Percentiles rank a stretch among this genome's conserved stretches.
These are phyloP conservation scores for Aureobasidium sp. DNA, from an alignment of 2,329 filamentous ascomycete species.

Conservation along the genomic window DNA sequence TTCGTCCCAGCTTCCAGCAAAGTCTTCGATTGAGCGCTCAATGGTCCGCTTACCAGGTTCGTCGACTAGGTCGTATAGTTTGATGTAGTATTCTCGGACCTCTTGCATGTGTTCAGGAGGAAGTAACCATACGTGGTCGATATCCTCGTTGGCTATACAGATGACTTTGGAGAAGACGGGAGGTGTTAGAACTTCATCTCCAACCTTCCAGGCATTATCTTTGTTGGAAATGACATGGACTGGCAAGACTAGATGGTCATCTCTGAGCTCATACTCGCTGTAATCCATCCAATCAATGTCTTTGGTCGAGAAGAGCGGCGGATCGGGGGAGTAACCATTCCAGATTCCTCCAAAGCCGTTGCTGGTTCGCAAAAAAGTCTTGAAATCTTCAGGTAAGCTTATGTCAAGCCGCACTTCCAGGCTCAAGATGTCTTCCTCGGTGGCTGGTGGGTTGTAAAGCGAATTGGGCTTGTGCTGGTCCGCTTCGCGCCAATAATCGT, in stretches of 20 bases:
- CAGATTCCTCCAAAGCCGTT: not conserved
- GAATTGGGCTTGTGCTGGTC: not conserved
- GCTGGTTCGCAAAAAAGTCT: not conserved
- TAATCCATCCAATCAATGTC: not conserved
- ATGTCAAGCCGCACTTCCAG: not conserved
- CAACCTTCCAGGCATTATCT: not conserved
- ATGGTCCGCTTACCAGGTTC: not conserved
- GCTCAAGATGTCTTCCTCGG: not conserved
- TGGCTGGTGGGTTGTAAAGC: not conserved
- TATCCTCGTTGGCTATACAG: not conserved
- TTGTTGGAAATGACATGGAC: not conserved
- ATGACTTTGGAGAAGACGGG: not conserved
- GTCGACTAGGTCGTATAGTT: not conserved
- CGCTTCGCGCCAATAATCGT: not conserved
- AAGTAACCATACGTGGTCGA: not conserved
- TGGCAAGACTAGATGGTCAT: not conserved
- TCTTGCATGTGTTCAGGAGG: not conserved
- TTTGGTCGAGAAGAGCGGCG: not conserved
- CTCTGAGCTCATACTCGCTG: not conserved
- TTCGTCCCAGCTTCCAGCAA: conserved; percentile 1
- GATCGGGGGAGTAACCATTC: not conserved
- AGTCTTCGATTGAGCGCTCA: conserved; percentile 2
- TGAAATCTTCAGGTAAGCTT: not conserved
- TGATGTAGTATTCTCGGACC: not conserved
- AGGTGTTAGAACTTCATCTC: not conserved